These are phyloP conservation scores for Pleurotus tuoliensis DNA, from an alignment of 768 basidiomycete genomes.

Conservation along the genomic window DNA sequence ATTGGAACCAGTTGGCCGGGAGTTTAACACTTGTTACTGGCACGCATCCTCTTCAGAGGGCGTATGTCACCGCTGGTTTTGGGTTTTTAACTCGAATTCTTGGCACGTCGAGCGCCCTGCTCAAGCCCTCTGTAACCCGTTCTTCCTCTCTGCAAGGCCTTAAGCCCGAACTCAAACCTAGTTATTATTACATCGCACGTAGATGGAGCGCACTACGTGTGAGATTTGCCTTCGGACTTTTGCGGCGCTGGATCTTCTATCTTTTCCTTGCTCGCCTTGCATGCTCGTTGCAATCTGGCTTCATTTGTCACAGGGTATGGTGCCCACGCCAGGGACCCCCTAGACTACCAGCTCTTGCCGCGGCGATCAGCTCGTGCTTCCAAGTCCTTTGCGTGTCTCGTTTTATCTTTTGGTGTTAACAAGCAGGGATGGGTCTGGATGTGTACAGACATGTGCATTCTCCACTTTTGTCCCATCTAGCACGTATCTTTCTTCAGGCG, in stretches of 20 bases:
- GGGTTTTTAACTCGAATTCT: constrained; percentile 1
- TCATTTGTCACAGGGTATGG: too few relatives aligned
- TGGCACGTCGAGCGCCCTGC: neutral
- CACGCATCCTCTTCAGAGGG: too few relatives aligned
- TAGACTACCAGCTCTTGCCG: neutral
- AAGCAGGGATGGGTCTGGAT: too few relatives aligned
- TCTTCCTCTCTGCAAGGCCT: too few relatives aligned
- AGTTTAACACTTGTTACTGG: too few relatives aligned
- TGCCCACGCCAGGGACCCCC: neutral
- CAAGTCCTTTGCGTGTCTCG: too few relatives aligned
- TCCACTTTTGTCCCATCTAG: too few relatives aligned
- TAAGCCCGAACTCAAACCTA: neutral
- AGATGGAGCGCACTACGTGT: neutral
- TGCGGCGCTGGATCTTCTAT: neutral
- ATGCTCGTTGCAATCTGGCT: neutral
- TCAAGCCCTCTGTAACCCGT: neutral
- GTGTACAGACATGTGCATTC: too few relatives aligned
- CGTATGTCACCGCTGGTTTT: neutral
- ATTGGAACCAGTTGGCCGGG: too few relatives aligned
- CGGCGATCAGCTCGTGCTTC: neutral
- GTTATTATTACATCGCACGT: neutral
- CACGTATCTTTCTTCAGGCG: too few relatives aligned
- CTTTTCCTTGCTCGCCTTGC: neutral
- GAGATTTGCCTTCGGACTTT: neutral
- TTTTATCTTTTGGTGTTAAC: too few relatives aligned